Base-by-base conservation (phyloP, 371 early-diverging fungal genomes). In the Apophysomyces ossiformis region DNA sequence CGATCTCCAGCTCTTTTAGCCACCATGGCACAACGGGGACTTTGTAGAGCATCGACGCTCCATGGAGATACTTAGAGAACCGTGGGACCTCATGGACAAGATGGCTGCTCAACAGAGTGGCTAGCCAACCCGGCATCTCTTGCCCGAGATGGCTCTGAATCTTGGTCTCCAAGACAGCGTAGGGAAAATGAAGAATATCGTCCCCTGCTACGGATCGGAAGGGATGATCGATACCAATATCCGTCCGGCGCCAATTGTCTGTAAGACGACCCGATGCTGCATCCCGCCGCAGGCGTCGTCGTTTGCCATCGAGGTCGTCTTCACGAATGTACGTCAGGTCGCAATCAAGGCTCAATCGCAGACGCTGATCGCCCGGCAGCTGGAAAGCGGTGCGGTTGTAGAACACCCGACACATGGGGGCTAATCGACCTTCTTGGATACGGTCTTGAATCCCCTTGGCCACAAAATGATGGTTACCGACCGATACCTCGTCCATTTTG, bases 311-410 rank as follows among this genome's bases (percentile, higher is more conserved):
- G 61, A 90, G 81, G 67, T 92, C 87, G 80, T 97, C 97, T 77
- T 99, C 99, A 57, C 97, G 95, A 65, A 99, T 94, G 89, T 99
- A 95, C 6, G 95, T 91, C 67, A 99, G 78, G 68, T 99, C 96
- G 1, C 96, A 96, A 76, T 99, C 99, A 11, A 99, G 86, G 16
- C 95, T 95, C 50, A 99, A 94, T 65, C 99, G 91, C 41, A 99
- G 94, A 38, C 94, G 90, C 13, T 99, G 95, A 78, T 98, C 99
- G 21, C 97, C 97, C 9, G 99, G 99, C 16, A 99, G 73, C 74
- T 99, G 99, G 87, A 99, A 99, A 4, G 99, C 99, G 7, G 96
- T 98, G 72, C 99, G 91, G 79, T 97, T 99, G 83, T 99, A 99
- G 71, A 95, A 97, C 4, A 97, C 97, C 47, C 99, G 92, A 61